Percentiles rank a stretch among this genome's conserved stretches.
Conservation (phyloP, 345 rosid species). For the Eucalyptus cloeziana region DNA sequence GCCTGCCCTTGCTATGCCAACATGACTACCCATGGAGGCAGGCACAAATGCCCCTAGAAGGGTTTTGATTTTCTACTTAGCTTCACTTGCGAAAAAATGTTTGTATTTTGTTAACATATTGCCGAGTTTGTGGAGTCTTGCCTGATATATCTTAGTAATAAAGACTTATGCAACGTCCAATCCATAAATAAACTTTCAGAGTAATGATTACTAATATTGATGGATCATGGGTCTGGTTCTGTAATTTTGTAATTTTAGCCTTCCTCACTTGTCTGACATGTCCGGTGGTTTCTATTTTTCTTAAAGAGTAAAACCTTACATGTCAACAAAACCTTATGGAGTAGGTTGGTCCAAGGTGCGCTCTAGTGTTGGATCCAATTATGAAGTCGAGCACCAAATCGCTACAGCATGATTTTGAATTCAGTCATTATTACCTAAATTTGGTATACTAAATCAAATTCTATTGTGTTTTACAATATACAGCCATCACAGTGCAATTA, state of each 20-base stretch:
- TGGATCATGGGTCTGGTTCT: not conserved
- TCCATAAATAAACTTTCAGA: not conserved
- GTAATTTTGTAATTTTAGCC: not conserved
- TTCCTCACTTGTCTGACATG: not conserved
- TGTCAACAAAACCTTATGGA: not conserved
- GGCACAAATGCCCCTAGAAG: not conserved
- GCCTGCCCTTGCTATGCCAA: slow-evolving; percentile 54
- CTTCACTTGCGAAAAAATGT: not conserved
- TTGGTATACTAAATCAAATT: not conserved
- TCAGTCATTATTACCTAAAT: not conserved
- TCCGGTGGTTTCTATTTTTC: not conserved
- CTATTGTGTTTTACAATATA: not conserved
- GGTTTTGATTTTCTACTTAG: not conserved
- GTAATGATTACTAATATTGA: not conserved
- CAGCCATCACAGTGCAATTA: not conserved
- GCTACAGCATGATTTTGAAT: not conserved
- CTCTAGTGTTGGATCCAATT: not conserved
- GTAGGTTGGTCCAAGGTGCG: not conserved
- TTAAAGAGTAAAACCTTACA: not conserved
- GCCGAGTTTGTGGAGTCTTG: not conserved
- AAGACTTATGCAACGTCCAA: not conserved
- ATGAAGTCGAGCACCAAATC: not conserved
- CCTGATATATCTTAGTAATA: not conserved
- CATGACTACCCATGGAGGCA: not conserved
- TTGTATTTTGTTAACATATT: not conserved